These are phyloP conservation scores for Plantago major DNA, from an alignment of 257 asterid genomes.

Conservation along the genomic window DNA sequence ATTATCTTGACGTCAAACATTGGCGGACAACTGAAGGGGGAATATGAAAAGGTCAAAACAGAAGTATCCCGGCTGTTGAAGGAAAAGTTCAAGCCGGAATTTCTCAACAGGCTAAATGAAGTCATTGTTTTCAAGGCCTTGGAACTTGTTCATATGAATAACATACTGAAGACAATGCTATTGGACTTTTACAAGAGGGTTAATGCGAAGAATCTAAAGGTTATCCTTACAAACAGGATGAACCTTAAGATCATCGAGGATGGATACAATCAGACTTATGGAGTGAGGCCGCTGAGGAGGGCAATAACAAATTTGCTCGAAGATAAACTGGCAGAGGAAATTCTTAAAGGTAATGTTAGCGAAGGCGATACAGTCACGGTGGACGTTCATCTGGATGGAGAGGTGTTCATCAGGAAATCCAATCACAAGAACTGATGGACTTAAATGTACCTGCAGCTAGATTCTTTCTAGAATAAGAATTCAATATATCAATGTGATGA, in stretches of 20 bases:
- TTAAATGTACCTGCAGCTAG: no score
- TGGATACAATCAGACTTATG: conserved; percentile 49
- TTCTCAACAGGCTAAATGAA: conserved; percentile 56
- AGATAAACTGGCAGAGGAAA: conserved; percentile 56
- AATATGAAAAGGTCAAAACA: conserved; percentile 36
- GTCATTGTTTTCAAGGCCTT: conserved; percentile 53
- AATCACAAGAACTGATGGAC: no score
- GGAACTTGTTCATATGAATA: conserved; percentile 30
- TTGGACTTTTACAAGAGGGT: conserved; percentile 40
- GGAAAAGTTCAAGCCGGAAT: conserved; percentile 55
- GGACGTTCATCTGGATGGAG: conserved; percentile 31
- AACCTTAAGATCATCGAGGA: conserved; percentile 46
- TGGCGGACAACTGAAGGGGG: conserved; percentile 42
- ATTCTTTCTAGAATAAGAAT: no score
- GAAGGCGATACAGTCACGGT: conserved; percentile 38
- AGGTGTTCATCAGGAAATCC: no score
- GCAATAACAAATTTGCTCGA: conserved; percentile 54
- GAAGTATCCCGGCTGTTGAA: conserved; percentile 35
- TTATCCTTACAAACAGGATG: conserved; percentile 39
- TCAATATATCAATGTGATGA: no score
- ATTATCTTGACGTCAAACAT: conserved; percentile 62
- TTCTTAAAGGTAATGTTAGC: conserved; percentile 38
- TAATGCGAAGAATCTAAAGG: conserved; percentile 31
- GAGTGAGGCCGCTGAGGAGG: conserved; percentile 60
- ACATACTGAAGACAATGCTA: conserved; percentile 19